Evolutionary conservation across 2,329 filamentous ascomycete genomes (phyloP), one percentile per base, ranked within the genome.

Genomic region (Cladosporium sp.): DNA sequence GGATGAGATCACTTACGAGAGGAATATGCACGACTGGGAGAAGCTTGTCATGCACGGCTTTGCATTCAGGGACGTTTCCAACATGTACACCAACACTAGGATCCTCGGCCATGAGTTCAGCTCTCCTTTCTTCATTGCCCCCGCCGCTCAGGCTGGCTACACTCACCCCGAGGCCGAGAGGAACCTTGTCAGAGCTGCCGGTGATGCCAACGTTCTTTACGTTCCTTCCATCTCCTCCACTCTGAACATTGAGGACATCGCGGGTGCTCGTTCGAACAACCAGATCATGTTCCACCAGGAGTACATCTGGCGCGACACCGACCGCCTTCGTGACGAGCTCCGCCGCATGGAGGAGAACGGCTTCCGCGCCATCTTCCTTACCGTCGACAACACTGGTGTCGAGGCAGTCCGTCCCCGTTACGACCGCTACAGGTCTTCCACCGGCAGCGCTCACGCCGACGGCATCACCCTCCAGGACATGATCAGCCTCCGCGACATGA

Each of bases 111-210:
- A 85, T 36, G 88, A 86, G 63, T 82, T 83, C 55, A 80, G 84
- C 53, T 85, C 92, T 39, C 92, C 92, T 18, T 93, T 95, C 72
- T 97, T 96, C 72, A 85, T 96, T 30, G 95, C 92, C 1, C 92
- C 92, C 36, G 96, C 92, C 11, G 92, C 92, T 0, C 79, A 96
- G 7, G 92, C 91, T 59, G 95, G 95, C 70, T 82, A 96, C 8
- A 92, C 92, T 51, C 78, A 96, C 65, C 18, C 36, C 6, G 45
- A 40, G n/a, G 45, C 45, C 18, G 45, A 48, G 36, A 48, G 18
- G 29, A 48, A 48, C 18, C 20, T 81, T 19, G 70, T 77, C 48
- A 69, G 73, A 64, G 75, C 69, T 35, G 76, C 78, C 8, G 73
- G 64, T 7, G 61, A 67, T n/a, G 71, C 69, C 5, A 65, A 73